Evolutionary conservation across 2,329 filamentous ascomycete genomes (phyloP).

Genomic region (Fusarium lateritium): DNA sequence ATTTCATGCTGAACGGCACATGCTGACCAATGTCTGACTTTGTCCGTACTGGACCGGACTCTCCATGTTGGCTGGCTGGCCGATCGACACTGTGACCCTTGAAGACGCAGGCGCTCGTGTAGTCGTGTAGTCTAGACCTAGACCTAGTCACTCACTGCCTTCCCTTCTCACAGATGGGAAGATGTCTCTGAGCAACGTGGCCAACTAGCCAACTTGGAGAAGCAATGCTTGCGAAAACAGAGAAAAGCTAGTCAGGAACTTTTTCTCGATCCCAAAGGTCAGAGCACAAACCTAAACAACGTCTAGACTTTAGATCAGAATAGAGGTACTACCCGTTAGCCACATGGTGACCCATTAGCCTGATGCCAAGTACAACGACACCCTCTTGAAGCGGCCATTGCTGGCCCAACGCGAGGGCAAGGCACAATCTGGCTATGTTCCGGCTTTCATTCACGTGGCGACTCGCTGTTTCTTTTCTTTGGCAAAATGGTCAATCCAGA

Average conservation of each 20-base stretch:
- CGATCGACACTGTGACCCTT: constrained; percentile 35
- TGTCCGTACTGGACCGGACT: constrained; percentile 28
- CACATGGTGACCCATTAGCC: constrained; percentile 28
- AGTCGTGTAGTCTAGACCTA: constrained; percentile 7
- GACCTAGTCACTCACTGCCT: constrained; percentile 6
- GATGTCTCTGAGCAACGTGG: constrained; percentile 14
- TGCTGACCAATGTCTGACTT: constrained; percentile 37
- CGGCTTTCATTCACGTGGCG: constrained; percentile 28
- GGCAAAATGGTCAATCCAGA: constrained; percentile 4
- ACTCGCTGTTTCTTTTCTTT: constrained; percentile 11
- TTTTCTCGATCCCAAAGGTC: constrained; percentile 17
- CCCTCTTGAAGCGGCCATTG: constrained; percentile 25
- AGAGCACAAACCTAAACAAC: constrained; percentile 38
- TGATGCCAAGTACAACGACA: constrained; percentile 38
- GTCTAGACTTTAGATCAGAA: constrained; percentile 26
- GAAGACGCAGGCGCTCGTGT: constrained; percentile 21
- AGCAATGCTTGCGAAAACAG: constrained; percentile 3
- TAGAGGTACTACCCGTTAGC: constrained; percentile 19
- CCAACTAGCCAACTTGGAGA: constrained; percentile 4
- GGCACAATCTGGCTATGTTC: constrained; percentile 29
- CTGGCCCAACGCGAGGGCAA: constrained; percentile 27
- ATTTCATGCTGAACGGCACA: constrained; percentile 23
- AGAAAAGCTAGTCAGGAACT: constrained; percentile 7
- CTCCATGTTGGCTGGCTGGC: constrained; percentile 23
- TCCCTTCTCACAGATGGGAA: not conserved